Evolutionary conservation across 73 alveolate species (phyloP).

Genomic region (Halteria grandinella): DNA sequence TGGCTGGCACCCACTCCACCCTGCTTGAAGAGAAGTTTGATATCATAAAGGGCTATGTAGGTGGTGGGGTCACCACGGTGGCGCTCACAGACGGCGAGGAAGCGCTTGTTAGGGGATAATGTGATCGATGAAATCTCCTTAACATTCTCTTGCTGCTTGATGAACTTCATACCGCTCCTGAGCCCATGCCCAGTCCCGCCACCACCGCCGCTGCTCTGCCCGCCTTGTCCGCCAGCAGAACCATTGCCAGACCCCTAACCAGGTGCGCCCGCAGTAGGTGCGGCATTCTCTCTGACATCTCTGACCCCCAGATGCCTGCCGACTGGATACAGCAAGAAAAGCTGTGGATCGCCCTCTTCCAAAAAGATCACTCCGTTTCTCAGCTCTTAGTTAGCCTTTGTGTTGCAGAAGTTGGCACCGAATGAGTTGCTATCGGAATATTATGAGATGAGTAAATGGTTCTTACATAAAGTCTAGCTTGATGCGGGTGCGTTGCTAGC

Average conservation of each 20-base stretch:
- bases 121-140: constrained; percentile 68
- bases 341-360: constrained; percentile 56
- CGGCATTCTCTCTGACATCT: background rate
- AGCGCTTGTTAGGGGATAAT: constrained; percentile 61
- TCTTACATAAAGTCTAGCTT: too few relatives aligned
- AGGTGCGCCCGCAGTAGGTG: too few relatives aligned
- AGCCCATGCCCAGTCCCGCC: constrained; percentile 4
- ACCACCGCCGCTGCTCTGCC: too few relatives aligned
- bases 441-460: background rate
- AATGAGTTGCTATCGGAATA: constrained; percentile 54
- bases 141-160: constrained; percentile 42
- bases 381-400: constrained; percentile 19
- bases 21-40: too few relatives aligned
- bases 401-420: constrained; percentile 62
- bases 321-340: constrained; percentile 64
- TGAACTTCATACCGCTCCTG: constrained; percentile 63
- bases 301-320: constrained; percentile 73
- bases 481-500: too few relatives aligned
- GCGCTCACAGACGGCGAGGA: constrained; percentile 68
- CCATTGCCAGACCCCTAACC: too few relatives aligned
- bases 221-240: too few relatives aligned
- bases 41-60: constrained; percentile 67
- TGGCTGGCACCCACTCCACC: too few relatives aligned
- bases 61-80: constrained; percentile 60
- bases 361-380: constrained; percentile 36